Evolutionary conservation across 2,329 filamentous ascomycete genomes (phyloP), one percentile per base, ranked within the genome.

Genomic region (Aspergillus sp.): DNA sequence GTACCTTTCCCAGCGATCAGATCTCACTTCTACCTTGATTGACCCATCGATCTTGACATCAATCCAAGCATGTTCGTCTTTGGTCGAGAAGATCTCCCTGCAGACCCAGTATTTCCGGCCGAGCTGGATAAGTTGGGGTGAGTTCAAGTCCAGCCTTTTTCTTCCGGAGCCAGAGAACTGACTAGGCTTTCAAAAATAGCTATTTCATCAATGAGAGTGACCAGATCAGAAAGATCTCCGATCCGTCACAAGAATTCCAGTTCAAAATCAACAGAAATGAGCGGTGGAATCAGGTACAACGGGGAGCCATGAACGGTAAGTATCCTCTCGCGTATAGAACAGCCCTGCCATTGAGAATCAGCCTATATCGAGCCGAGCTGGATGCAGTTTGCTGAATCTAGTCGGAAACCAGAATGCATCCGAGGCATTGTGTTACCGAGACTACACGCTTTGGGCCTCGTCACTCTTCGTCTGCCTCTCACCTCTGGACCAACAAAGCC

Each of bases 151-250:
- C 3, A 24, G 2, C 12, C 3, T 11, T 11, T 12, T 3, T n/a
- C 31, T 15, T 11, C 17, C 3, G 5, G 1, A 40, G 3, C 17
- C n/a, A 23, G 33, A 15, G 9, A 3, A 14, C 52, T 49, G 51
- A 62, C 23, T 6, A 48, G 8, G 3, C 39, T 11, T 14, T 11
- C 5, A 35, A 6, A n/a, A 23, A 35, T 59, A 93, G 91, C 44
- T 96, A 92, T 75, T 93, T 90, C 70, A 75, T 96, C 75, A 92
- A 90, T 64, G 81, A 87, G 0, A 74, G 86, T 0, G 90, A 93
- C 64, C 86, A 93, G 67, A 84, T 96, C 60, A 86, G 90, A 48
- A 86, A 81, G 60, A 87, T 90, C 55, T 78, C 83, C 21, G 78
- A 91, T 37, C 86, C 89, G 0, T 81, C 88, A 27, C 79, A 83